A percentile compares a stretch with the other conserved stretches of the same genome.
phyloP scores from a whole-genome alignment of 2,329 filamentous ascomycete species.

The Trichoderma sp. region DNA sequence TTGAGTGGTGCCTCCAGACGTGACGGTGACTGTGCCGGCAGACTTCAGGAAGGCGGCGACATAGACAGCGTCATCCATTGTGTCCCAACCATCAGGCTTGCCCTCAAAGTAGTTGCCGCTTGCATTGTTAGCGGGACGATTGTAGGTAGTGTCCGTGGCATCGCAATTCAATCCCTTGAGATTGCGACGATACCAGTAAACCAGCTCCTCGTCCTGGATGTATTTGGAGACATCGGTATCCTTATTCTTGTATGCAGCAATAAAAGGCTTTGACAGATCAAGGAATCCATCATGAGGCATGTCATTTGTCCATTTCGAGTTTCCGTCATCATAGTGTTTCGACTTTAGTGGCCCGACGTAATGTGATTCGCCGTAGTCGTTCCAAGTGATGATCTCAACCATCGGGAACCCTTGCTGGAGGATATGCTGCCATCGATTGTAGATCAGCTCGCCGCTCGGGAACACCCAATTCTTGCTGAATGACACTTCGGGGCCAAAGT shows the following conservation, averaged over 20 bases:
- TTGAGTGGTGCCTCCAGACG: conserved; percentile 49
- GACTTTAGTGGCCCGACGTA: conserved; percentile 55
- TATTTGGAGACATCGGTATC: conserved; percentile 45
- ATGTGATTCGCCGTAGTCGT: conserved; percentile 59
- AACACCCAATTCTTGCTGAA: conserved; percentile 58
- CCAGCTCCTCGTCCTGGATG: conserved; percentile 53
- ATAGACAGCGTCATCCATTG: conserved; percentile 55
- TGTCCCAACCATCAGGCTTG: conserved; percentile 54
- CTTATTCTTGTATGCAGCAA: conserved; percentile 56
- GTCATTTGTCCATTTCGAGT: conserved; percentile 55
- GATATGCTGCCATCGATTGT: conserved; percentile 58
- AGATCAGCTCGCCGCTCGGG: conserved; percentile 62
- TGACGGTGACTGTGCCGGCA: conserved; percentile 49
- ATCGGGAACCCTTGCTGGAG: conserved; percentile 51
- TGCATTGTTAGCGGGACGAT: conserved; percentile 46
- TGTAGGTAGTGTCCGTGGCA: conserved; percentile 55
- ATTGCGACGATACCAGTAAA: conserved; percentile 61
- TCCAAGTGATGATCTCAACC: conserved; percentile 52
- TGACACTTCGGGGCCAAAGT: conserved; percentile 44
- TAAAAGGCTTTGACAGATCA: conserved; percentile 58
- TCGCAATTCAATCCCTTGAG: conserved; percentile 53
- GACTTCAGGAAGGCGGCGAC: conserved; percentile 54
- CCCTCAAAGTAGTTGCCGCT: conserved; percentile 58
- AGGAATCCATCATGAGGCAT: conserved; percentile 59
- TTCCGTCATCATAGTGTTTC: conserved; percentile 47